phyloP scores from a whole-genome alignment of 106 monocot species.

The Dioscorea zingiberensis region DNA sequence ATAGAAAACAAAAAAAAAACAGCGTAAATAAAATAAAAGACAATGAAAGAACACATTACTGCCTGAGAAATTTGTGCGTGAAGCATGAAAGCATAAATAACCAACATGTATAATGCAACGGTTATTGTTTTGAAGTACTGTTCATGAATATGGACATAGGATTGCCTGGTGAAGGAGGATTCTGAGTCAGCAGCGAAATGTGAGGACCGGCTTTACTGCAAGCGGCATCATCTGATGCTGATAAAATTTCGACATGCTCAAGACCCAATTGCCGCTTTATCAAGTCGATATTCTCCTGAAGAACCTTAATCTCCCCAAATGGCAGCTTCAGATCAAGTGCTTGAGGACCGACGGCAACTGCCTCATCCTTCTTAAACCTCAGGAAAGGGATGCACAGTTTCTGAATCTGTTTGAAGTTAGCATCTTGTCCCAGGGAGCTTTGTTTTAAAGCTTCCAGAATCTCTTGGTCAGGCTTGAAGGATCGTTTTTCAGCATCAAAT shows the following conservation, averaged over 20 bases:
- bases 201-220: constrained; percentile 45
- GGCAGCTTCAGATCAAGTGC: constrained; percentile 84
- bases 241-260: constrained; percentile 61
- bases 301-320: constrained; percentile 79
- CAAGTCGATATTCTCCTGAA: constrained; percentile 62
- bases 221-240: constrained; percentile 31
- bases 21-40: no score
- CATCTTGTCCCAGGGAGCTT: constrained; percentile 39
- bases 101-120: background rate
- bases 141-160: constrained; percentile 62
- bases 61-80: no score
- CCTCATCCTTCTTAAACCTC: constrained; percentile 85
- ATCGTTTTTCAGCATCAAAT: constrained; percentile 28
- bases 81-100: no score
- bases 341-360: constrained; percentile 51
- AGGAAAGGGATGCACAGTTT: constrained; percentile 88
- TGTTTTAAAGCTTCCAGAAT: constrained; percentile 59
- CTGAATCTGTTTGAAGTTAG: constrained; percentile 64
- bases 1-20: no score
- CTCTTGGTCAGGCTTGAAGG: constrained; percentile 60
- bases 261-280: constrained; percentile 83
- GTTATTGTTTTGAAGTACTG: constrained; percentile 10
- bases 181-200: constrained; percentile 50
- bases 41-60: no score
- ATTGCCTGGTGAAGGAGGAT: constrained; percentile 73